These are phyloP conservation scores for Penicillium turbatum DNA, from an alignment of 495 filamentous ascomycete species.

Conservation along the genomic window DNA sequence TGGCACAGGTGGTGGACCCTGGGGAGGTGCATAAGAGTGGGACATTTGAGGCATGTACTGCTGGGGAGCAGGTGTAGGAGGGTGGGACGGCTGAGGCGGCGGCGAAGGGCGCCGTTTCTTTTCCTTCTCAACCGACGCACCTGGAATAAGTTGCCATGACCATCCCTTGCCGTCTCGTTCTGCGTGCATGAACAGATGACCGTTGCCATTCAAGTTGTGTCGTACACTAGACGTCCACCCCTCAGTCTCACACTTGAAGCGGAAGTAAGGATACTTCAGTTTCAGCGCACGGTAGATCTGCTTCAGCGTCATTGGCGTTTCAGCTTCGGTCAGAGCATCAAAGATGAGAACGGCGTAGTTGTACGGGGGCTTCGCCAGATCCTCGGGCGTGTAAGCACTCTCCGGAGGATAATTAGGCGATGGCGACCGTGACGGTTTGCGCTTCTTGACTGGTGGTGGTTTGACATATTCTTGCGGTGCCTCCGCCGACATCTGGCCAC, in stretches of 20 bases:
- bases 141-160: slow-evolving; percentile 62
- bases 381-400: slow-evolving; percentile 75
- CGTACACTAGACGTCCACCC: slow-evolving; percentile 98
- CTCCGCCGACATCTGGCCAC: slow-evolving; percentile 41
- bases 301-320: slow-evolving; percentile 72
- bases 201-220: slow-evolving; percentile 88
- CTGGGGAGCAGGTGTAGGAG: slow-evolving; percentile 35
- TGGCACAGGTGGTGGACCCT: slow-evolving; percentile 29
- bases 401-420: slow-evolving; percentile 69
- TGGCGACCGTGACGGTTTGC: slow-evolving; percentile 58
- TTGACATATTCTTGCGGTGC: slow-evolving; percentile 43
- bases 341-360: slow-evolving; percentile 92
- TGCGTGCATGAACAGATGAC: slow-evolving; percentile 76
- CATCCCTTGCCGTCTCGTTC: slow-evolving; percentile 69
- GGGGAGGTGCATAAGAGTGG: slow-evolving; percentile 33
- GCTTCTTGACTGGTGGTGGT: slow-evolving; percentile 48
- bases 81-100: slow-evolving; percentile 38
- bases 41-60: slow-evolving; percentile 42
- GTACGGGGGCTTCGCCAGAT: slow-evolving; percentile 75
- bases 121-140: slow-evolving; percentile 64
- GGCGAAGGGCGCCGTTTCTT: slow-evolving; percentile 60
- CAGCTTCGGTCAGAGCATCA: slow-evolving; percentile 74
- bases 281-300: slow-evolving; percentile 91
- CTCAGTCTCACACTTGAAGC: slow-evolving; percentile 70
- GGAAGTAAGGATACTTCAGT: slow-evolving; percentile 84